Evolutionary conservation across 148 eudicot species (phyloP).

Genomic region (Rhododendron williamsianum): DNA sequence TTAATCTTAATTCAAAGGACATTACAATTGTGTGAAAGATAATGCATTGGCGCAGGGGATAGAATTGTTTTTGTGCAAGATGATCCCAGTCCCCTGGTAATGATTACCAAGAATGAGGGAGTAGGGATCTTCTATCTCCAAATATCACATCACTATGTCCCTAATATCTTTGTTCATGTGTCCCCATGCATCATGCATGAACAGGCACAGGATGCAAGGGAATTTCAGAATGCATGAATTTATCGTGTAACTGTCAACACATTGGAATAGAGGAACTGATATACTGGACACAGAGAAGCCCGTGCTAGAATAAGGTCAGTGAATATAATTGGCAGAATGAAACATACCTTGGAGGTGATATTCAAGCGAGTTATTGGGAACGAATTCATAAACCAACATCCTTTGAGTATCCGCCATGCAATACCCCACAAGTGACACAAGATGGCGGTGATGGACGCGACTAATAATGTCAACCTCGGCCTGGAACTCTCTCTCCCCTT

Average conservation of each 20-base stretch:
- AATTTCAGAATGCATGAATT: not conserved
- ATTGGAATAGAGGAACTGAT: not conserved
- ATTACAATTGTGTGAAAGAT: not conserved
- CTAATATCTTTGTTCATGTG: not conserved
- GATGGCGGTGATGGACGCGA: constrained; percentile 37
- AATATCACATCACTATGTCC: not conserved
- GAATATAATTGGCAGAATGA: not conserved
- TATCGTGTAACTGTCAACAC: not conserved
- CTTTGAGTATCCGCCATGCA: constrained; percentile 23
- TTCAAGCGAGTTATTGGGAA: constrained; percentile 27
- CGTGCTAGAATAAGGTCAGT: not conserved
- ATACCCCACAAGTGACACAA: constrained; percentile 41
- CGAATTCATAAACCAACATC: constrained; percentile 35
- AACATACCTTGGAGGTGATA: constrained; percentile 31
- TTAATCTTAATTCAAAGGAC: not conserved
- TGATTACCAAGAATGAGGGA: not conserved
- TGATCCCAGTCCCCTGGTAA: not conserved
- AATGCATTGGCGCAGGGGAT: not conserved
- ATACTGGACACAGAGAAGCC: not conserved
- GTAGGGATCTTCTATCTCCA: not conserved
- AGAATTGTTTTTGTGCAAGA: not conserved
- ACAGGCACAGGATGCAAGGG: not conserved
- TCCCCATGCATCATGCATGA: not conserved
- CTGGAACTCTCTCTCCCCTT: constrained; percentile 31
- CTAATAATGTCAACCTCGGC: constrained; percentile 38